Evolutionary conservation across 495 filamentous ascomycete species (phyloP).

Genomic region (Hypoxylon crocopeplum): DNA sequence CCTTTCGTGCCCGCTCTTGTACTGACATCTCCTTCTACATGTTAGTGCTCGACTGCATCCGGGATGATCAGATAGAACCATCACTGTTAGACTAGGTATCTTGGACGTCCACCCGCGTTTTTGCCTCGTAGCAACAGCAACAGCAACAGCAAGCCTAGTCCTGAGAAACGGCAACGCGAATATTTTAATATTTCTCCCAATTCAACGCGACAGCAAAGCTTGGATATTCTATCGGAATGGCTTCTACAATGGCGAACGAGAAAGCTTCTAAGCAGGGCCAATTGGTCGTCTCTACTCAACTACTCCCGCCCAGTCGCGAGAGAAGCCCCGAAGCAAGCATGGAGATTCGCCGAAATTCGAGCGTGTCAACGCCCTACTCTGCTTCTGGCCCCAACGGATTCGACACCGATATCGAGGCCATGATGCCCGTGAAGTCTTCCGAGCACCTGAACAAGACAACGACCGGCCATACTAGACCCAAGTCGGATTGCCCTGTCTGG

Average conservation of each 20-base stretch:
- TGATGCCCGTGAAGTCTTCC: constrained; percentile 42
- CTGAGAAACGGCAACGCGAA: constrained; percentile 6
- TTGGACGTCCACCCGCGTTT: too few relatives aligned
- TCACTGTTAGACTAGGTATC: neutral
- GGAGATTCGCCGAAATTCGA: constrained; percentile 38
- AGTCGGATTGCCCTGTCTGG: constrained; percentile 55
- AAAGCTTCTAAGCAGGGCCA: constrained; percentile 39
- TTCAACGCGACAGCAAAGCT: neutral
- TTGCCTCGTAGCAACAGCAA: too few relatives aligned
- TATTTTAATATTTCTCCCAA: constrained; percentile 6
- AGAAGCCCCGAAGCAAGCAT: constrained; percentile 22
- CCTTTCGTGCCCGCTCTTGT: neutral
- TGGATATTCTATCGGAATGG: constrained; percentile 15
- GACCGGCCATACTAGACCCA: constrained; percentile 40
- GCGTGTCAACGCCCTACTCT: constrained; percentile 47
- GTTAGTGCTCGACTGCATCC: neutral
- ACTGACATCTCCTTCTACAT: constrained; percentile 14
- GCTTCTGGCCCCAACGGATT: constrained; percentile 49
- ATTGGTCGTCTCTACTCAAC: constrained; percentile 43
- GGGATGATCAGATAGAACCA: neutral
- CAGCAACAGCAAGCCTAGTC: neutral
- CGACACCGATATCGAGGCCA: constrained; percentile 57
- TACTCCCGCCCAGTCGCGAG: constrained; percentile 34
- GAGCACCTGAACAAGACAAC: constrained; percentile 41
- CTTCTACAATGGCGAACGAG: constrained; percentile 25